Base-by-base conservation (phyloP, 2,329 filamentous ascomycete species). In the Penicillium digitatum region DNA sequence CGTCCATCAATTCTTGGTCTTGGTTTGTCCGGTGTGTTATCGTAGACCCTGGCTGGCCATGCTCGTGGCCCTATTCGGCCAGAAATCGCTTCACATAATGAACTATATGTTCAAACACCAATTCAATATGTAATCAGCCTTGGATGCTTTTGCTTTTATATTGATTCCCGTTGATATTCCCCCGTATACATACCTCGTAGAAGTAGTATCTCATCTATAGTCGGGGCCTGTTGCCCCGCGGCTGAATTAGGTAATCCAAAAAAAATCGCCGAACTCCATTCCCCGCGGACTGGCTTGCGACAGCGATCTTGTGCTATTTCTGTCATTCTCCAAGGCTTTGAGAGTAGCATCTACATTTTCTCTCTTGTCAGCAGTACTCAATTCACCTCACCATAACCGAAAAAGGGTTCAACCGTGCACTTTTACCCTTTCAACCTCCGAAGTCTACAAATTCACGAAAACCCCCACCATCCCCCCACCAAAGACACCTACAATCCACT, bases 161-260 rank as follows among this genome's bases (percentile, higher is more conserved):
- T 16, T 16, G 14, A 24, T 8, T 24, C 9, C 18, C 14, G 6
- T 31, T 42, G 3, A 49, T 32, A 3, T 20, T 44, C 38, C 22
- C 22, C 7, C 8, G 10, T 34, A 27, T 27, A 42, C n/a, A 22
- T 42, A 8, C 34, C 16, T 14, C 11, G 9, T 27, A 31, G 40
- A 14, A n/a, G 3, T 34, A 34, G 6, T 11, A 27, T n/a, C 24
- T 29, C 22, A 47, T 48, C 26, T 22, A 45, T 10, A 44, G n/a
- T 20, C 16, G 43, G 27, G 43, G n/a, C 27, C 42, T 11, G 24
- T 14, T 38, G 52, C 52, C 52, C 52, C 52, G 39, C 52, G 48
- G 48, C 24, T 29, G 32, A 40, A 20, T 55, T 50, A 55, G 32
- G 46, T 50, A 27, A 38, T 40, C 32, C 39, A 53, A 48, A 53